Base-by-base conservation (phyloP, 2,329 filamentous ascomycete genomes). In the Dactylellina haptotyla region DNA sequence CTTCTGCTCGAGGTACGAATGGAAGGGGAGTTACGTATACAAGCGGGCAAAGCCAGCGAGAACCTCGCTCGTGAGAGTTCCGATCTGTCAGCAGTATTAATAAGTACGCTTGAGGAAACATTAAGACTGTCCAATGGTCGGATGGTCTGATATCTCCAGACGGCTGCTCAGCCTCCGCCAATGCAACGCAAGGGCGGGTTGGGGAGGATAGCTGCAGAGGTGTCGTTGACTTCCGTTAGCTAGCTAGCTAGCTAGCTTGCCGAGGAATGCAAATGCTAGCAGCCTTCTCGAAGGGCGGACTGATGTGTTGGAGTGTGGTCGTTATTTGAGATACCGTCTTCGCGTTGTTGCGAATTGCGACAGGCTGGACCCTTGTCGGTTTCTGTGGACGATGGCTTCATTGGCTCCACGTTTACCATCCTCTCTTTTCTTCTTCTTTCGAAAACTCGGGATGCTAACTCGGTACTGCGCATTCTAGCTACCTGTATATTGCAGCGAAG, bases 311-410 rank as follows among this genome's bases (percentile, higher is more conserved):
- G 30, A 34, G 6, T 5, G 30, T 14, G 30, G 6, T 34, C 30
- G 14, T 5, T 43, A 43, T 43, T 43, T 43, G 39, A 43, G 39
- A 43, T 43, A 43, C 6, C 8, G 8, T 10, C 16, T 43, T 8
- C 8, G 39, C 4, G n/a, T 8, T 43, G n/a, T 50, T 28, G 45
- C 45, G 45, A 50, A 50, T 50, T 50, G 45, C 45, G 45, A 50
- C 23, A 28, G 18, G 45, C 5, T 26, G 45, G 45, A 9, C 23
- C 18, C 18, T 28, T 50, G 45, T 50, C 2, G 10, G 23, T 28
- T 26, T 26, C 23, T 50, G 45, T 5, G 23, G 9, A 10, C 6
- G 45, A 28, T 28, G 6, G n/a, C n/a, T 43, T 16, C 4, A 43
- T 43, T 43, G 39, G 39, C n/a, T 43, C 39, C 39, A 43, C 39